phyloP scores from a whole-genome alignment of 345 rosid genomes.

The Toxicodendron radicans region DNA sequence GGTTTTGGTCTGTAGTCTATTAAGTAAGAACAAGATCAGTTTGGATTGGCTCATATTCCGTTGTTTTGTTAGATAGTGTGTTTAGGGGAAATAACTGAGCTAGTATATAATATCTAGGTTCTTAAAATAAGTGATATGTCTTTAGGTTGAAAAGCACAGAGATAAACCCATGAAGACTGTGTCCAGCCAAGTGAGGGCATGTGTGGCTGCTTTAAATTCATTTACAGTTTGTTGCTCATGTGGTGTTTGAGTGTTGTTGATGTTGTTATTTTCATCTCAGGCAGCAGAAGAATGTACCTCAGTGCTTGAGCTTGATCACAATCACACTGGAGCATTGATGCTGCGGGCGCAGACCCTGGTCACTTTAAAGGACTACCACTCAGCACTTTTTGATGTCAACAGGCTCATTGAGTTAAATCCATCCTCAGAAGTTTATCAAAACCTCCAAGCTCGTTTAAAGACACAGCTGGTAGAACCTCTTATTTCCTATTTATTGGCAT shows the following conservation, averaged over 20 bases:
- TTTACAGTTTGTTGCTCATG: no score
- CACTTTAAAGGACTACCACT: conserved; percentile 77
- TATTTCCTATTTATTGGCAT: background rate
- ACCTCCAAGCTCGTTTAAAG: conserved; percentile 80
- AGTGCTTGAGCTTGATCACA: conserved; percentile 86
- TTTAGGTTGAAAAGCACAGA: no score
- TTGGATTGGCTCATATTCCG: no score
- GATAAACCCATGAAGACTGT: no score
- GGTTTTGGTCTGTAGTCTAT: no score
- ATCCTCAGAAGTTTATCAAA: conserved; percentile 74
- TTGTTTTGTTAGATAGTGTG: no score
- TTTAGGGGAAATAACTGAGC: no score
- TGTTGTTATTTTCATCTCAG: conserved; percentile 34
- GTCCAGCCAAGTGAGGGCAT: no score
- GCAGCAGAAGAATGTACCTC: conserved; percentile 93
- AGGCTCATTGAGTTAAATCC: conserved; percentile 84
- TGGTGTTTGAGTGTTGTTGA: conserved; percentile 10
- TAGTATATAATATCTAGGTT: no score
- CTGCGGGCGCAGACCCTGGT: conserved; percentile 90
- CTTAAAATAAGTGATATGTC: no score
- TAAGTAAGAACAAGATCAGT: no score
- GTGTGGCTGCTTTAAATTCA: no score
- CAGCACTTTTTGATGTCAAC: conserved; percentile 88
- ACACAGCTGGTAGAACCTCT: conserved; percentile 70
- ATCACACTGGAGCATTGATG: conserved; percentile 92